phyloP scores from a whole-genome alignment of 202 grass and related monocot genomes.

The Dendrocalamus latiflorus region DNA sequence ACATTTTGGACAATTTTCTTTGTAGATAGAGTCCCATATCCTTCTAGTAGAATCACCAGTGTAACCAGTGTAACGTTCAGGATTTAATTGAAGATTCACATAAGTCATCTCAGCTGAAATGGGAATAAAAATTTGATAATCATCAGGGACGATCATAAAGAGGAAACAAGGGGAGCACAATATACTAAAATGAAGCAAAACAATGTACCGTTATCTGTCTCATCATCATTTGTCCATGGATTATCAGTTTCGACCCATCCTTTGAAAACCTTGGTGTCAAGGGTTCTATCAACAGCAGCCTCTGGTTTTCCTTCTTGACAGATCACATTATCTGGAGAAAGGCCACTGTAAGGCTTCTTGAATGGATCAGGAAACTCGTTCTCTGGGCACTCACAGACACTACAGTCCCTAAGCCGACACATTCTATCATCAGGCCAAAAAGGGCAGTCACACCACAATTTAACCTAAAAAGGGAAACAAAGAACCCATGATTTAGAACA shows the following conservation, averaged over 20 bases:
- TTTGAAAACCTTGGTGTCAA: too few relatives aligned
- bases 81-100: conserved; percentile 85
- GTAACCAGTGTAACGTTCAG: conserved; percentile 96
- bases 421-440: conserved; percentile 97
- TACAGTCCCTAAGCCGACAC: conserved; percentile 80
- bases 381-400: conserved; percentile 86
- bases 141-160: too few relatives aligned
- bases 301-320: too few relatives aligned
- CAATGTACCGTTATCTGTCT: too few relatives aligned
- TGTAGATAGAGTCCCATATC: conserved; percentile 59
- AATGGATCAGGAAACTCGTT: conserved; percentile 86
- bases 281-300: too few relatives aligned
- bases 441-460: conserved; percentile 93
- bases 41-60: conserved; percentile 71
- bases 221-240: too few relatives aligned
- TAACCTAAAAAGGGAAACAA: conserved; percentile 53
- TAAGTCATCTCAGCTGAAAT: conserved; percentile 89
- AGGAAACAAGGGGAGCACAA: too few relatives aligned
- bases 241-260: too few relatives aligned
- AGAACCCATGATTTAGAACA: neutral
- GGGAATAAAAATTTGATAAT: neutral
- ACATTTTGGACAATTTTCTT: conserved; percentile 99
- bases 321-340: too few relatives aligned
- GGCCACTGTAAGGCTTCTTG: conserved; percentile 1
- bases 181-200: too few relatives aligned